Evolutionary conservation across 805 yeast species (phyloP), one percentile per base, ranked within the genome.

Genomic region (Cyberlindnera euphorbiae): DNA sequence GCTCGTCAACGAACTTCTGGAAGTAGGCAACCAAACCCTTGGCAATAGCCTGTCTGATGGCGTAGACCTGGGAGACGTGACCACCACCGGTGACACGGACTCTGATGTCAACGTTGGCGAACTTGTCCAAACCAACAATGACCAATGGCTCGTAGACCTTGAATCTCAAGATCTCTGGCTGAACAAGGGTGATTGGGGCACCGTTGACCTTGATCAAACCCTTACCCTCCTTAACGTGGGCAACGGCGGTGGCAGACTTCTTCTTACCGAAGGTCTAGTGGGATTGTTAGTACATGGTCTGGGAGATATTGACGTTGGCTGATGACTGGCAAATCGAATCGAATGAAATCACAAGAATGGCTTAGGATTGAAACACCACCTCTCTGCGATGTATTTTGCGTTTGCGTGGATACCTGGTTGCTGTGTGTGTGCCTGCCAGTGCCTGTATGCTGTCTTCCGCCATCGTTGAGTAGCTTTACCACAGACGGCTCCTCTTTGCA

Each of bases 51-150:
- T 93, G 98, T 81, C 98, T 90, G 75, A 93, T 93, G 60, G 98
- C 98, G 79, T 93, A 93, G 58, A 93, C 95, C 80, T 93, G 98
- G 54, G 97, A 90, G 59, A 90, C 97, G 83, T 93, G 98, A 78
- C 98, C 98, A 88, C 98, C 98, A 75, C 98, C 98, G 67, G 96
- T 80, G 67, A 93, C 97, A 73, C 93, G 82, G 68, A 93, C 94
- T 79, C 97, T 90, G 77, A 93, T 87, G 76, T 93, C 98, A 63
- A 93, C 82, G 79, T 82, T 81, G 71, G 95, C 90, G 77, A 88
- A 93, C 77, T 93, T 93, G 81, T 93, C 97, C 67, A 93, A 80
- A 66, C 98, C 98, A 66, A 87, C 97, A 68, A 93, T 75, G 67
- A 94, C 79, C 66, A 93, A 80, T 70, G 98, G 97, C 81, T 93